Base-by-base conservation (phyloP, 768 basidiomycete genomes). In the Rhodocollybia butyracea region DNA sequence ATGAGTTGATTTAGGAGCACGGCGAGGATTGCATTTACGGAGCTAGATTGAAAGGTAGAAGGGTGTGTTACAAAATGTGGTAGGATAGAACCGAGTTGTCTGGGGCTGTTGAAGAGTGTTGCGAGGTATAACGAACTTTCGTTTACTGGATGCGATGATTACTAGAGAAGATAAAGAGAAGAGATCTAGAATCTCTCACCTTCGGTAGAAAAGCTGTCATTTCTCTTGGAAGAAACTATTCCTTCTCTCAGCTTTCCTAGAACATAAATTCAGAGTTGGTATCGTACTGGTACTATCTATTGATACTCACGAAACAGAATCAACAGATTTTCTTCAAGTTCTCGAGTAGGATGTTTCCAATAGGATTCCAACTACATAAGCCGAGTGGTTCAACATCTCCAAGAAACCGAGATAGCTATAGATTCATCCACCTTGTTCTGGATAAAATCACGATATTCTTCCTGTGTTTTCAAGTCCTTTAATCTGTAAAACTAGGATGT, bases 231-330 rank as follows among this genome's bases (percentile, higher is more conserved):
- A 0, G 89, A 81, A 6, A 77, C 74, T 3, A 91, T 72, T 0
- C 89, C 89, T 68, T 91, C 89, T 47, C 89, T 77, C 6, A 91
- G 72, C 65, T 91, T 91, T 40, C 89, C 89, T 91, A 55, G 54
- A 39, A 61, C 11, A n/a, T n/a, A n/a, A n/a, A n/a, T n/a, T n/a
- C n/a, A n/a, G n/a, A n/a, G n/a, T n/a, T n/a, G n/a, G n/a, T n/a
- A n/a, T n/a, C n/a, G n/a, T n/a, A n/a, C n/a, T n/a, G n/a, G n/a
- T n/a, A n/a, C n/a, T n/a, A n/a, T n/a, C n/a, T n/a, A n/a, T n/a
- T n/a, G 43, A 24, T 17, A 73, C 86, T 66, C 59, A 90, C 89
- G 79, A 60, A 90, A 84, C n/a, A 87, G 63, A 31, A 91, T 89
- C 27, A 89, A 70, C 10, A 89, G 68, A 61, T 90, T 91, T 56